phyloP scores from a whole-genome alignment of 768 basidiomycete genomes.

The Roridomyces roridus region DNA sequence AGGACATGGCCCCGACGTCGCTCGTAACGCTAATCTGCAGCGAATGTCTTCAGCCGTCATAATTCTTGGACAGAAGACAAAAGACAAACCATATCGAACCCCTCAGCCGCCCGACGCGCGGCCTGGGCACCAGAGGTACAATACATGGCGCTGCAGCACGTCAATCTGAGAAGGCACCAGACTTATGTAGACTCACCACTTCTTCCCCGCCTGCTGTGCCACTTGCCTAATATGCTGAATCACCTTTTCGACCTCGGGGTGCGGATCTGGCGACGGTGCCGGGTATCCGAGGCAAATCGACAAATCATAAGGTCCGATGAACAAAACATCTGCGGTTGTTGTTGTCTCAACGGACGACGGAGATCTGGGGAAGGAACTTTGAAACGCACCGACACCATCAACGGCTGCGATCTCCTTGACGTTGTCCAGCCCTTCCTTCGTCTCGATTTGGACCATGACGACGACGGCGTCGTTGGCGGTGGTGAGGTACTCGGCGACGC shows the following conservation, averaged over 20 bases:
- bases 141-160: constrained; percentile 48
- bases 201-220: constrained; percentile 63
- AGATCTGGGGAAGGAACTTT: too few species aligned
- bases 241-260: constrained; percentile 63
- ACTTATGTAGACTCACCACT: constrained; percentile 52
- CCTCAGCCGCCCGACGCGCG: constrained; percentile 49
- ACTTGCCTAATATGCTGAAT: constrained; percentile 60
- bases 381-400: constrained; percentile 61
- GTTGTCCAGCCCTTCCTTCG: constrained; percentile 61
- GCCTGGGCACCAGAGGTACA: constrained; percentile 54
- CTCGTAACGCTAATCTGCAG: constrained; percentile 55
- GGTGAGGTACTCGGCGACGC: constrained; percentile 54
- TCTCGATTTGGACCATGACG: constrained; percentile 75
- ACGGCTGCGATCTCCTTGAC: constrained; percentile 64
- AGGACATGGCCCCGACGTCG: constrained; percentile 49
- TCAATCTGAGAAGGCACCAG: background rate
- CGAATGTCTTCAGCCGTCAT: background rate
- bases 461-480: constrained; percentile 61
- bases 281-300: constrained; percentile 66
- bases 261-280: constrained; percentile 65
- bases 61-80: constrained; percentile 23
- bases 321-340: constrained; percentile 49
- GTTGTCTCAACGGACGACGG: constrained; percentile 23
- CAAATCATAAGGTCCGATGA: constrained; percentile 73
- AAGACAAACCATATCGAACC: constrained; percentile 56